Evolutionary conservation across 2,329 filamentous ascomycete genomes (phyloP).

Genomic region (Aspergillus novofumigatus): DNA sequence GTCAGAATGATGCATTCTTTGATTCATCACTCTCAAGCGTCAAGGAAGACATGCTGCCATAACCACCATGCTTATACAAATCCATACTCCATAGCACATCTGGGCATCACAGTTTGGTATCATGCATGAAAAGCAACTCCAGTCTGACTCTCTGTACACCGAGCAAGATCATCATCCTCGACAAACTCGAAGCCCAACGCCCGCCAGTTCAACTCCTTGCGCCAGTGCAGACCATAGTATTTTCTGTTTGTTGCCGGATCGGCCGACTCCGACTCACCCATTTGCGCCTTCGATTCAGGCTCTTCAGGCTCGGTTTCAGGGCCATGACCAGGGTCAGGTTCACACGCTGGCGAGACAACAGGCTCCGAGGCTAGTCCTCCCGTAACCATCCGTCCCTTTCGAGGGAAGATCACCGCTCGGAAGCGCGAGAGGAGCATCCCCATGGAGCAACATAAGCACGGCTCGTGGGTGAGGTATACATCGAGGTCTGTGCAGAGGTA

Average conservation of each 20-base stretch:
- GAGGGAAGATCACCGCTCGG: slow-evolving; percentile 70
- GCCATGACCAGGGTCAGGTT: neutral
- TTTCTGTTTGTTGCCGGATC: slow-evolving; percentile 3
- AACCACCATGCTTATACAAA: neutral
- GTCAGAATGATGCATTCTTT: no score
- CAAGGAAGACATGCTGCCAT: neutral
- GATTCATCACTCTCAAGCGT: no score
- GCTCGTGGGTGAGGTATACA: slow-evolving; percentile 91
- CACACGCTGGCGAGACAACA: slow-evolving; percentile 17
- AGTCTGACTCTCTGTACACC: slow-evolving; percentile 1
- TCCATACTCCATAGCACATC: neutral
- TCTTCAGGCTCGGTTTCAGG: neutral
- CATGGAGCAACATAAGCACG: slow-evolving; percentile 96
- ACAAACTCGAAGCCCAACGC: slow-evolving; percentile 46
- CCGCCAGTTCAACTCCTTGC: slow-evolving; percentile 52
- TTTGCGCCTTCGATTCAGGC: neutral
- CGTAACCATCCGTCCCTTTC: slow-evolving; percentile 66
- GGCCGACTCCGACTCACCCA: neutral
- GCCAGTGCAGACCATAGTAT: slow-evolving; percentile 61
- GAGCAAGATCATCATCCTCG: slow-evolving; percentile 17
- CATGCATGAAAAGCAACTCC: slow-evolving; percentile 20
- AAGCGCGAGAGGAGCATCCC: slow-evolving; percentile 92
- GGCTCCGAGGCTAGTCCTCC: slow-evolving; percentile 77
- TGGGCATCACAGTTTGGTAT: neutral
- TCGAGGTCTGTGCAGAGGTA: slow-evolving; percentile 94